Percentiles rank a stretch among this genome's conserved stretches.
phyloP scores from a whole-genome alignment of 768 basidiomycete species.

The Panellus pusillus region DNA sequence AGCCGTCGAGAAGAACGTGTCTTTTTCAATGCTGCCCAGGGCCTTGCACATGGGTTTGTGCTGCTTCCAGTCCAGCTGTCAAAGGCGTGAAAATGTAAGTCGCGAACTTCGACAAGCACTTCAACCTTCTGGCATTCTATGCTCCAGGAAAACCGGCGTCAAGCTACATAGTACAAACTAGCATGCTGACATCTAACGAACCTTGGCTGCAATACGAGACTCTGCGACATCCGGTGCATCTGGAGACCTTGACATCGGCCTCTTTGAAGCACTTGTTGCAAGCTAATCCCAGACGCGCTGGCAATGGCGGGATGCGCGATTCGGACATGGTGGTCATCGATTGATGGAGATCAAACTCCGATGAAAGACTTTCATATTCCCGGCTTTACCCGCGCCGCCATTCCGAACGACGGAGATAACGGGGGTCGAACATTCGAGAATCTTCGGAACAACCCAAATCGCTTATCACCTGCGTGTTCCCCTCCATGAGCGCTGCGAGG shows the following conservation, averaged over 20 bases:
- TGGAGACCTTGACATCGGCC: neutral
- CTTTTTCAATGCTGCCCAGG: constrained; percentile 2
- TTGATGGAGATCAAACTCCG: neutral
- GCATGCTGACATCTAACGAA: neutral
- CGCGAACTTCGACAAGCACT: too few relatives aligned
- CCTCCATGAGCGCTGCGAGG: too few relatives aligned
- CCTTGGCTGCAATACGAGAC: neutral
- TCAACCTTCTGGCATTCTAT: neutral
- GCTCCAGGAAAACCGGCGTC: too few relatives aligned
- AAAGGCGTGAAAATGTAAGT: neutral
- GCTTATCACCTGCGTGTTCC: too few relatives aligned
- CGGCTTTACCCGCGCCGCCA: too few relatives aligned
- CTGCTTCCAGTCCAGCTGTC: constrained; percentile 6
- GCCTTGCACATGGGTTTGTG: constrained; percentile 16
- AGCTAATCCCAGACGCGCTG: neutral
- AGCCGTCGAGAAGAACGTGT: neutral
- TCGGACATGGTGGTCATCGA: neutral
- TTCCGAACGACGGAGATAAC: too few relatives aligned
- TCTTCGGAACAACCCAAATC: too few relatives aligned
- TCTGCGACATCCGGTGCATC: neutral
- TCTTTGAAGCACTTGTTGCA: constrained; percentile 1
- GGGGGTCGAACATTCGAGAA: too few relatives aligned
- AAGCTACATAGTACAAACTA: too few relatives aligned
- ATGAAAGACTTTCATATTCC: neutral
- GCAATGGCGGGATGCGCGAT: neutral